Percentiles rank a stretch among this genome's conserved stretches.
Conservation (phyloP, 768 basidiomycete genomes). For the Clitopilus hobsonii region DNA sequence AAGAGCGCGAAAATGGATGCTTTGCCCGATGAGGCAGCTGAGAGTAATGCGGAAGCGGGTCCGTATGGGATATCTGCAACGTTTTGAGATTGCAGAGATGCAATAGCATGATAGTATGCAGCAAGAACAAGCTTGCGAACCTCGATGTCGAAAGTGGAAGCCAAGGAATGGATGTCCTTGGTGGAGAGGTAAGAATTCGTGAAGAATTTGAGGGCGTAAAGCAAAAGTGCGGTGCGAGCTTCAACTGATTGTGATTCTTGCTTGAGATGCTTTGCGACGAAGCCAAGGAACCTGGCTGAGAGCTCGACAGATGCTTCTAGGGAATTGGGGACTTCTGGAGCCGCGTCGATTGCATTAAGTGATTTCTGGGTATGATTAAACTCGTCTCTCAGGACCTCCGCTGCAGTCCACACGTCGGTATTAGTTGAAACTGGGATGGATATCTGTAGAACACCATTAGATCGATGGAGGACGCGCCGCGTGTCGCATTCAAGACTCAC, state of each 20-base stretch:
- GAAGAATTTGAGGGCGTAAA: slow-evolving; percentile 75
- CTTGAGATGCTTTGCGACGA: slow-evolving; percentile 61
- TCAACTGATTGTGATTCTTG: slow-evolving; percentile 46
- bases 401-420: slow-evolving; percentile 84
- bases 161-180: slow-evolving; percentile 79
- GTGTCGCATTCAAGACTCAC: slow-evolving; percentile 25
- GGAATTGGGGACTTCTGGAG: slow-evolving; percentile 46
- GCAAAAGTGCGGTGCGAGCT: slow-evolving; percentile 62
- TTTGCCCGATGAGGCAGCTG: slow-evolving; percentile 53
- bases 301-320: slow-evolving; percentile 73
- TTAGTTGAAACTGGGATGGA: slow-evolving; percentile 85
- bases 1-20: slow-evolving; percentile 89
- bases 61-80: slow-evolving; percentile 52
- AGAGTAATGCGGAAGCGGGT: slow-evolving; percentile 65
- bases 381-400: slow-evolving; percentile 88
- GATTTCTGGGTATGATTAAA: slow-evolving; percentile 65
- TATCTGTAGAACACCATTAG: slow-evolving; percentile 39
- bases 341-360: slow-evolving; percentile 51
- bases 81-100: slow-evolving; percentile 56
- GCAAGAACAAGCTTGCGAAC: slow-evolving; percentile 72
- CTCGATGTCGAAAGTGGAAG: slow-evolving; percentile 69
- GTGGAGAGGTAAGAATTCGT: slow-evolving; percentile 65
- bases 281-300: slow-evolving; percentile 76
- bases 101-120: slow-evolving; percentile 75
- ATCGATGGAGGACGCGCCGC: not conserved